These are phyloP conservation scores for Xylariaceae sp. DNA, from an alignment of 2,329 filamentous ascomycete genomes.

Conservation along the genomic window DNA sequence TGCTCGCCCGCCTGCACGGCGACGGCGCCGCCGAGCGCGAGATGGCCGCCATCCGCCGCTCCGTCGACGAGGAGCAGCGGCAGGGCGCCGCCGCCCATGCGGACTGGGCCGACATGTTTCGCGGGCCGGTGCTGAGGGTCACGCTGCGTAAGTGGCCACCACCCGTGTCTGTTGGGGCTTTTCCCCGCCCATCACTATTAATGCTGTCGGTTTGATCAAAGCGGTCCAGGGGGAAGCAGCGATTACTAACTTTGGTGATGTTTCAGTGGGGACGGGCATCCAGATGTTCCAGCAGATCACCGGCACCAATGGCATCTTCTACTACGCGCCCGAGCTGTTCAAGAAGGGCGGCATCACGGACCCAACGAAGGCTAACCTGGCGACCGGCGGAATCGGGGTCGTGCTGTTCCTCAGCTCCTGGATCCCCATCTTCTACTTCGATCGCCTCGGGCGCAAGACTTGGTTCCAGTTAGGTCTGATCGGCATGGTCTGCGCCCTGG, in stretches of 20 bases:
- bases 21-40: conserved; percentile 40
- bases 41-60: conserved; percentile 34
- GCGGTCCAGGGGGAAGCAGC: too few species aligned
- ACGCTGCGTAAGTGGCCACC: too few species aligned
- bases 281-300: conserved; percentile 23
- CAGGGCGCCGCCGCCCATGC: conserved; percentile 3
- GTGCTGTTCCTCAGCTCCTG: conserved; percentile 22
- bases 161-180: too few species aligned
- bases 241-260: too few species aligned
- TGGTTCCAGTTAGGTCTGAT: conserved; percentile 23
- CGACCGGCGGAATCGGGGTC: conserved; percentile 22
- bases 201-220: too few species aligned
- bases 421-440: conserved; percentile 25
- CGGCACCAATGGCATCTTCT: conserved; percentile 24
- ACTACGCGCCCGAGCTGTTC: conserved; percentile 22
- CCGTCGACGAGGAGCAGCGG: conserved; percentile 8
- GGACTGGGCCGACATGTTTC: conserved; percentile 23
- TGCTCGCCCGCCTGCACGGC: conserved; percentile 18
- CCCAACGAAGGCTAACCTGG: conserved; percentile 21
- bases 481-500: conserved; percentile 21
- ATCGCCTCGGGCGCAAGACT: conserved; percentile 23
- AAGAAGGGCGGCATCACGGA: conserved; percentile 19
- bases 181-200: too few species aligned
- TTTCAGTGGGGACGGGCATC: conserved; percentile 21
- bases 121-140: conserved; percentile 18